Evolutionary conservation across 345 rosid species (phyloP).

Genomic region (Syzygium jambos): DNA sequence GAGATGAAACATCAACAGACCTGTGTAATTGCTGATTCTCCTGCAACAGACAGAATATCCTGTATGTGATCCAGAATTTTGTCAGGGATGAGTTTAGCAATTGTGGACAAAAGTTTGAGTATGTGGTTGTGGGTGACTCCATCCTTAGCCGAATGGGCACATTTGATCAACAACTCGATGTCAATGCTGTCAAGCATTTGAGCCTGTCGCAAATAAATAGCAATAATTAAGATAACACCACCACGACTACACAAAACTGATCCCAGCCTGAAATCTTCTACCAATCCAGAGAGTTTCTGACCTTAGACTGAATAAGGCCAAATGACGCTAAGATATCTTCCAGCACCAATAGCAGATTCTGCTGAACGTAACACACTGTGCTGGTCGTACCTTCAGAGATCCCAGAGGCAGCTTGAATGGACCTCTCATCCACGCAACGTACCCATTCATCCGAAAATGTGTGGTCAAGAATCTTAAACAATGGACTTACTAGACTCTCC

Average conservation of each 20-base stretch:
- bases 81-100: conserved; percentile 58
- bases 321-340: conserved; percentile 54
- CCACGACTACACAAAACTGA: neutral
- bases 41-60: conserved; percentile 58
- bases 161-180: conserved; percentile 49
- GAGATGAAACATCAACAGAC: conserved; percentile 31
- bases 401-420: conserved; percentile 31
- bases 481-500: conserved; percentile 60
- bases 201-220: conserved; percentile 33
- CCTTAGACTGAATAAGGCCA: conserved; percentile 31
- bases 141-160: conserved; percentile 52
- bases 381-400: conserved; percentile 21
- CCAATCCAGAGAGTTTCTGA: conserved; percentile 12
- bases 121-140: conserved; percentile 56
- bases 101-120: conserved; percentile 48
- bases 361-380: conserved; percentile 37
- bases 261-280: neutral
- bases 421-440: conserved; percentile 16
- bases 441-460: conserved; percentile 42
- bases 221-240: neutral
- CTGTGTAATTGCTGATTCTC: conserved; percentile 78
- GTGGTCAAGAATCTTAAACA: conserved; percentile 65
- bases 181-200: conserved; percentile 33
- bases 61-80: conserved; percentile 49
- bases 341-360: conserved; percentile 55